Base-by-base conservation (phyloP, 2,329 filamentous ascomycete genomes). In the Sporothrix euskadiensis region DNA sequence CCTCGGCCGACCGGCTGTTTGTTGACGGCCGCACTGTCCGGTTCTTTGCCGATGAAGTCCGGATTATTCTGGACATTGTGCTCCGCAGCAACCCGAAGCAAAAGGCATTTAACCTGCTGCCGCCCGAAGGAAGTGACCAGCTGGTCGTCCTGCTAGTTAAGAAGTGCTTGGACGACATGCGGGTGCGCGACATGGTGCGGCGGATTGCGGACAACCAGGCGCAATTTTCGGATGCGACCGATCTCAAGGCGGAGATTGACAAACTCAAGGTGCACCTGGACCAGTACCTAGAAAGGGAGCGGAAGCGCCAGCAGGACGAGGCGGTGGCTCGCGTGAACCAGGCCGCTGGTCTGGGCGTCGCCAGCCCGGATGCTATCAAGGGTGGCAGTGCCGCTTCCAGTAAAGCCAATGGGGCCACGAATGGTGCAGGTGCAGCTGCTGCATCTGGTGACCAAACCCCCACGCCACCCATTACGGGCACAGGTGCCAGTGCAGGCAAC, bases 21-120 rank as follows among this genome's bases (percentile, higher is more conserved):
- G 86, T 89, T 1, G 87, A 88, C 76, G 83, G 86, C 1, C 84
- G 84, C 74, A 88, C 86, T 0, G 86, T 90, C 49, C 87, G 85
- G 75, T 90, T 87, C 79, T 90, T 87, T 80, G 88, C 87, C 14
- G 85, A 86, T 52, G 88, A 87, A 78, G 88, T 89, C 9, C 83
- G 84, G 39, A 83, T 84, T 19, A 91, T 89, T 76, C 82, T 88
- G 52, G 86, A 86, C 66, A 89, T 90, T 77, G 86, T 90, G 14
- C 80, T 88, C n/a, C 81, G 84, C 9, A 88, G 88, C 8, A 89
- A 90, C 73, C 87, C 87, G 3, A 83, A 83, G 14, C 87, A 89
- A 76, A 87, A 84, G 59, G 87, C 86, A 1, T 81, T 79, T 6
- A 85, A 88, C 73, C 79, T 90, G 32, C 83, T 84, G 47, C 85